Conservation (phyloP, 2,329 filamentous ascomycete species). For the Ophiostoma tasmaniense region DNA sequence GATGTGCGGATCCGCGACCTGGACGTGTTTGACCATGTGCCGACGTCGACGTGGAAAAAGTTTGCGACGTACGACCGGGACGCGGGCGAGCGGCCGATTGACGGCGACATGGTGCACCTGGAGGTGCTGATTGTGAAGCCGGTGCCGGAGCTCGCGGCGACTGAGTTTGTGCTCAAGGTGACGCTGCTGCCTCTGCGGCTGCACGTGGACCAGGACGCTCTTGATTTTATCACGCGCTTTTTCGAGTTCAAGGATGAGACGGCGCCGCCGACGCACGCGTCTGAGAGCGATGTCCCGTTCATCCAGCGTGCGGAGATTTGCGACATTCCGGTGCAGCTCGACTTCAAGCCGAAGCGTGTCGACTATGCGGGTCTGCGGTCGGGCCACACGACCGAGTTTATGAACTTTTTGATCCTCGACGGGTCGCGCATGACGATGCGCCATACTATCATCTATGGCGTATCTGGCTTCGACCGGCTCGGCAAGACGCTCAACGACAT, state of each 20-base stretch:
- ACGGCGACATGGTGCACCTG: constrained; percentile 80
- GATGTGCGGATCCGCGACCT: constrained; percentile 75
- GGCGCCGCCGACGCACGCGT: constrained; percentile 39
- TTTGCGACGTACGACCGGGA: constrained; percentile 92
- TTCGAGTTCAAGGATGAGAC: constrained; percentile 92
- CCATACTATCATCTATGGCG: constrained; percentile 86
- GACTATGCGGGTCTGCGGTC: constrained; percentile 90
- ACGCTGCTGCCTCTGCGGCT: constrained; percentile 76
- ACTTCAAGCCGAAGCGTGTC: constrained; percentile 98
- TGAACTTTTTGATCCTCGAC: constrained; percentile 95
- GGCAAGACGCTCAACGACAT: constrained; percentile 88
- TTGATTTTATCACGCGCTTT: constrained; percentile 95
- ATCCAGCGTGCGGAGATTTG: constrained; percentile 84
- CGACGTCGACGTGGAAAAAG: constrained; percentile 95
- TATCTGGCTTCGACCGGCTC: constrained; percentile 81
- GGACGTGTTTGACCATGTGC: constrained; percentile 88
- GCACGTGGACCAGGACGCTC: constrained; percentile 92
- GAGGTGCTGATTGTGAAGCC: constrained; percentile 85
- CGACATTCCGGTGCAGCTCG: constrained; percentile 69
- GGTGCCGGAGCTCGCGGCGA: constrained; percentile 71
- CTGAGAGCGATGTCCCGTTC: constrained; percentile 66
- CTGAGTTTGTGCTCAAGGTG: constrained; percentile 76
- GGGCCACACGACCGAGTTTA: constrained; percentile 92
- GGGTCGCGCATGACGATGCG: constrained; percentile 76
- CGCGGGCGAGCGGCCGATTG: constrained; percentile 75